Conservation (phyloP, 257 asterid species). For the Solanum corneliomulleri region DNA sequence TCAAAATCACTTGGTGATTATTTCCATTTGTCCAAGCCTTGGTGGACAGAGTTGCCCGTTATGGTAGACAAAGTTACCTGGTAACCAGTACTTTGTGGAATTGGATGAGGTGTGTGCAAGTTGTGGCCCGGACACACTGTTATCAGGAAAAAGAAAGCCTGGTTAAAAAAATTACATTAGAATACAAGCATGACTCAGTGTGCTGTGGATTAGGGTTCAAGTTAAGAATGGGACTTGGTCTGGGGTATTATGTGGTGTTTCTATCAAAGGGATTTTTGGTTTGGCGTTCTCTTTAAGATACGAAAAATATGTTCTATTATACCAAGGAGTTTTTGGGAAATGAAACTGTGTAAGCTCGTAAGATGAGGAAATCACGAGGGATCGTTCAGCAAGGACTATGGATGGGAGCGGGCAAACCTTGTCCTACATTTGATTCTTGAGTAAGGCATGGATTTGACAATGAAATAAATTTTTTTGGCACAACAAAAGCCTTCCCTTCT, state of each 20-base stretch:
- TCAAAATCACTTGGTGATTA: not conserved
- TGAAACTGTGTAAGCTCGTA: not conserved
- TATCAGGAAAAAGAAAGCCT: not conserved
- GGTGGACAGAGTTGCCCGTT: not conserved
- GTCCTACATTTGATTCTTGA: not conserved
- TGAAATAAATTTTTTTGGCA: not conserved
- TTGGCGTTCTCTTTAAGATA: not conserved
- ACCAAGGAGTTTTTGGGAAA: not conserved
- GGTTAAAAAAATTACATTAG: not conserved
- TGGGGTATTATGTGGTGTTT: not conserved
- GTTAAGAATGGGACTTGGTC: not conserved
- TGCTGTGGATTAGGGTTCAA: not conserved
- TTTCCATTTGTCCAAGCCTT: not conserved
- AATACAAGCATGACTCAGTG: not conserved
- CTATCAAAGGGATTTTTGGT: not conserved
- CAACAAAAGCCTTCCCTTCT: not conserved
- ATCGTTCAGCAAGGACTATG: not conserved
- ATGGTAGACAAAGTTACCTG: not conserved
- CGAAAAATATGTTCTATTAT: not conserved
- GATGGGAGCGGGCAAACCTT: not conserved
- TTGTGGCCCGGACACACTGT: not conserved
- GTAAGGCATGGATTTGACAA: not conserved
- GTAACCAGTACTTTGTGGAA: not conserved
- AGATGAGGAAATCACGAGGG: not conserved
- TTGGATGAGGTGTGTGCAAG: not conserved